Evolutionary conservation across 1,284 basidiomycete genomes (phyloP).

Genomic region (Cryptococcus neoformans): DNA sequence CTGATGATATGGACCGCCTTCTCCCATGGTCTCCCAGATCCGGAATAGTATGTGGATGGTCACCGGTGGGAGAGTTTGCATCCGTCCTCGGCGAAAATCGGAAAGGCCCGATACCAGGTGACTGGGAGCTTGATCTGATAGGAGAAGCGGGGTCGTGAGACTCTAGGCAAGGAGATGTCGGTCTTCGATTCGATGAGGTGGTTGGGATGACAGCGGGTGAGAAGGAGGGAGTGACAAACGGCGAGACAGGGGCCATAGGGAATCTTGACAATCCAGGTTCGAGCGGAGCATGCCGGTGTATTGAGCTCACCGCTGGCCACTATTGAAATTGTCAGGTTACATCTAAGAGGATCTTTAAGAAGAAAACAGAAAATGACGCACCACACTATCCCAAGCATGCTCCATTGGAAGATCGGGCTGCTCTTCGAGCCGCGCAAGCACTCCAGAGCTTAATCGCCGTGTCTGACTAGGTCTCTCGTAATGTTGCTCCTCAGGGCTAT

Average conservation of each 20-base stretch:
- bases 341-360: background rate
- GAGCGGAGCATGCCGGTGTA: conserved; percentile 12
- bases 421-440: conserved; percentile 8
- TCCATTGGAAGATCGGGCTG: conserved; percentile 12
- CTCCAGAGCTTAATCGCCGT: conserved; percentile 9
- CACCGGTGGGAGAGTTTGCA: too few relatives aligned
- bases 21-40: background rate
- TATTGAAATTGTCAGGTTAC: conserved; percentile 6
- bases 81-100: too few relatives aligned
- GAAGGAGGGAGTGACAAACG: conserved; percentile 43
- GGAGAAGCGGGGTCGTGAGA: background rate
- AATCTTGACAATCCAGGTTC: conserved; percentile 25
- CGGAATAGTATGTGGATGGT: too few relatives aligned
- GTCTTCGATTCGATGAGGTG: background rate
- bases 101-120: too few relatives aligned
- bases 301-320: conserved; percentile 38
- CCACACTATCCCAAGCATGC: conserved; percentile 47
- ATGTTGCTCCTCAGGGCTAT: conserved; percentile 4
- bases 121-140: too few relatives aligned
- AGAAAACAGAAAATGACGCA: conserved; percentile 13
- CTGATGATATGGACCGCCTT: background rate
- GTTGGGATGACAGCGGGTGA: conserved; percentile 31
- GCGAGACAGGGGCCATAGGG: conserved; percentile 38
- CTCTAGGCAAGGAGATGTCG: background rate
- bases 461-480: conserved; percentile 11